Evolutionary conservation across 495 filamentous ascomycete genomes (phyloP), one percentile per base, ranked within the genome.

Genomic region (Daldinia loculata): DNA sequence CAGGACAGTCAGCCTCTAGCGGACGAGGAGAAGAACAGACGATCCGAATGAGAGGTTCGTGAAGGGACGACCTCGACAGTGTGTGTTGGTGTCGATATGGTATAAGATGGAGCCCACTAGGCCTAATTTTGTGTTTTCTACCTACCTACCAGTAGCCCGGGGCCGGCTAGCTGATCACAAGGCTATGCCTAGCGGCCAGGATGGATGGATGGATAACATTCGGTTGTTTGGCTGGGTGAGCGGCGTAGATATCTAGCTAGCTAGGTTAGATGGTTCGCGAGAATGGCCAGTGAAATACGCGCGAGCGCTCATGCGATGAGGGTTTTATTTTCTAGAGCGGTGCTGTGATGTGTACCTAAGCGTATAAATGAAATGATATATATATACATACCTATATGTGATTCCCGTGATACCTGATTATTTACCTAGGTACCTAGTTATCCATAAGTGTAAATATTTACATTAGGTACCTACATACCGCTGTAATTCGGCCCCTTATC

Each of bases 261-360:
- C 43, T 48, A 48, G 17, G 17, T 48, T 45, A 48, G 43, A 48
- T 12, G 43, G 43, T 48, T 36, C n/a, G 14, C 38, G n/a, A 62
- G 69, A 71, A 66, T 67, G 57, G 63, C 34, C 41, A 59, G 43
- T 58, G 45, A 50, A 68, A 56, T 17, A 56, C 48, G 58, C 61
- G 53, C 39, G 52, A 41, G 52, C 19, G 22, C 41, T 26, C 41
- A 6, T 53, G 30, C 53, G 30, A 51, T 34, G 14, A 30, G 22
- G 30, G 3, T 57, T 38, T 15, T 14, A n/a, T 36, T 36, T 14
- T 36, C 1, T 14, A 14, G 34, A 12, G 34, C 2, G 19, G 43
- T 22, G 43, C 7, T 48, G 43, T 48, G 43, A 48, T 48, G 9
- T 24, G 43, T 11, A 36, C 34, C 12, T 36, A 36, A 36, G 34